Base-by-base conservation (phyloP, 805 yeast species). In the Ogataea nakhonphanomensis region DNA sequence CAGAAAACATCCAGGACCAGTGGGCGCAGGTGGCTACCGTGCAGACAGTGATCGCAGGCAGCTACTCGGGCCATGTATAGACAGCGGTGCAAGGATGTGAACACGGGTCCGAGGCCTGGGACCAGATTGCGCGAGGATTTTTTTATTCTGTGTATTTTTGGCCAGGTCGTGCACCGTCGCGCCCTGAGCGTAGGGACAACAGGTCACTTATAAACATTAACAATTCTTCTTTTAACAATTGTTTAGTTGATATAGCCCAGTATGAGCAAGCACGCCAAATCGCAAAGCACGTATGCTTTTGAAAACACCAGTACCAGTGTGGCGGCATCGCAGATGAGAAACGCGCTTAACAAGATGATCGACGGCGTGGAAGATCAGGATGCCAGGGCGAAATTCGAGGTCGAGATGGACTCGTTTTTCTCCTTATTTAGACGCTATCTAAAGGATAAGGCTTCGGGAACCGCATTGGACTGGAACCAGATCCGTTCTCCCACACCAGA, bases 311-410 rank as follows among this genome's bases (percentile, higher is more conserved):
- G 96, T 34, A 87, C 96, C 41, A 86, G 86, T 48, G 93, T 89
- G 47, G 96, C 98, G 22, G 97, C 98, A 5, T 84, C 95, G 49
- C 97, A 88, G 67, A 93, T 91, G 98, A 82, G 98, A 62, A 91
- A 93, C 64, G 91, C 95, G 1, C 77, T 93, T 66, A 91, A 91
- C 76, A 78, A 76, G 64, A 71, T 91, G 61, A 82, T 90, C 35
- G 98, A 91, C 65, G 74, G 89, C n/a, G 84, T 86, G 40, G 64
- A 67, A 14, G 84, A 73, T 53, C 50, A 62, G 24, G 71, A 69
- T 12, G 57, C 58, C 36, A 77, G 73, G 55, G 60, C 58, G 46
- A 75, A 75, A 53, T 89, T 93, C 58, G 96, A 91, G 66, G 75
- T 73, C 53, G 95, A 90, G 66, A 82, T 91, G 95, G 98, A 93